Percentiles rank a stretch among this genome's conserved stretches.
phyloP scores from a whole-genome alignment of 768 basidiomycete genomes.

The Phylloporus rhodoxanthus region DNA sequence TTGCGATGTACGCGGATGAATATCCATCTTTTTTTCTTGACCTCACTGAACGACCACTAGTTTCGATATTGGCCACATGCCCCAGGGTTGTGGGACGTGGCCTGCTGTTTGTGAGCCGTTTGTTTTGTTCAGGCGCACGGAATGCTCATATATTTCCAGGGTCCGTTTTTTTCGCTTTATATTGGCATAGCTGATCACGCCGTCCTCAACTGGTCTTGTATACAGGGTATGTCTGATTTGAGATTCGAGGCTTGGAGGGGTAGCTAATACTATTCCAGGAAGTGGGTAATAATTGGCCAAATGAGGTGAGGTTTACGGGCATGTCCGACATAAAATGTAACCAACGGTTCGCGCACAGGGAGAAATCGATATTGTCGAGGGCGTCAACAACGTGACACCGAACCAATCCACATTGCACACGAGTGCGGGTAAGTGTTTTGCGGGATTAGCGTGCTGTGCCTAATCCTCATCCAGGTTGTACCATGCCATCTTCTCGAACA shows the following conservation, averaged over 20 bases:
- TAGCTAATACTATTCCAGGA: constrained; percentile 16
- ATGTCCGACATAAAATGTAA: no score
- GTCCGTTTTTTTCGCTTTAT: constrained; percentile 12
- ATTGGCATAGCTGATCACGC: neutral
- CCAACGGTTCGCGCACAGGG: constrained; percentile 12
- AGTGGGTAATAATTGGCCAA: constrained; percentile 24
- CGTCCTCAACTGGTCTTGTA: neutral
- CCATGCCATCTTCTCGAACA: constrained; percentile 22
- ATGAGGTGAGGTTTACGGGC: constrained; percentile 7
- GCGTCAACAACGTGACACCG: constrained; percentile 27
- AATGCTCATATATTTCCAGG: constrained; percentile 13
- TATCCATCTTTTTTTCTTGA: neutral
- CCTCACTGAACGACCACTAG: neutral
- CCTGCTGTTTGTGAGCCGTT: constrained; percentile 30
- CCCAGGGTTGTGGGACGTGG: constrained; percentile 37
- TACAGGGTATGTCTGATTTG: constrained; percentile 20
- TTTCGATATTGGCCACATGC: constrained; percentile 36
- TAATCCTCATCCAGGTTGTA: constrained; percentile 21
- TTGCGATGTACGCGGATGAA: constrained; percentile 24
- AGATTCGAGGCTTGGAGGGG: neutral
- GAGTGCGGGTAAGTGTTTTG: constrained; percentile 10
- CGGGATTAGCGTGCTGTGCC: neutral
- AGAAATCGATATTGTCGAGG: constrained; percentile 31
- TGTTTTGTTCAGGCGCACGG: neutral
- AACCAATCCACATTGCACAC: constrained; percentile 31